Conservation (phyloP, 1,139 yeast species). For the Hyphopichia pseudoburtonii region DNA sequence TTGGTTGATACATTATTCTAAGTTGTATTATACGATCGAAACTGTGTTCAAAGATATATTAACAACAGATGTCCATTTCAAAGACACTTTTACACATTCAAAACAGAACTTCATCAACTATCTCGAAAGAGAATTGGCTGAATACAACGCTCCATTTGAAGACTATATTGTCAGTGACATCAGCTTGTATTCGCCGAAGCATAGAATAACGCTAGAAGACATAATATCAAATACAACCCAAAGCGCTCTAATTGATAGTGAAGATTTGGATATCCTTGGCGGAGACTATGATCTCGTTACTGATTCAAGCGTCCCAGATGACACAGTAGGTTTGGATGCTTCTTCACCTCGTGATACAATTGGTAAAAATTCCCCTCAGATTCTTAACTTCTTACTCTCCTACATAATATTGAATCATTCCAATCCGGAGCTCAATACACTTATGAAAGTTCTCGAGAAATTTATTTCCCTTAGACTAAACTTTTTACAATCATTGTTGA, state of each 20-base stretch:
- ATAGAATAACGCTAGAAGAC: slow-evolving; percentile 13
- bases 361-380: slow-evolving; percentile 23
- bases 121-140: slow-evolving; percentile 27
- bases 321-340: slow-evolving; percentile 1
- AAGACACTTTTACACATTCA: slow-evolving; percentile 19
- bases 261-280: slow-evolving; percentile 12
- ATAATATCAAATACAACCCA: slow-evolving; percentile 7
- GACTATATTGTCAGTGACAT: neutral
- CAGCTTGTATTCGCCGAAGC: slow-evolving; percentile 5
- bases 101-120: slow-evolving; percentile 23
- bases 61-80: slow-evolving; percentile 13
- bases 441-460: slow-evolving; percentile 20
- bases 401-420: slow-evolving; percentile 29
- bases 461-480: slow-evolving; percentile 26
- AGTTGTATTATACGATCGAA: slow-evolving; percentile 34
- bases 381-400: slow-evolving; percentile 35
- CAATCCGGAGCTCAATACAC: slow-evolving; percentile 16
- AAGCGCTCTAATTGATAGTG: slow-evolving; percentile 6
- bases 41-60: slow-evolving; percentile 22
- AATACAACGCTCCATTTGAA: slow-evolving; percentile 14
- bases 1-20: slow-evolving; percentile 32
- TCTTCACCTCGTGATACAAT: neutral
- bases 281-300: slow-evolving; percentile 15
- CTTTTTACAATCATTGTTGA: slow-evolving; percentile 18
- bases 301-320: slow-evolving; percentile 16